A percentile compares a stretch with the other conserved stretches of the same genome.
Evolutionary conservation across 2,329 filamentous ascomycete genomes (phyloP).

Genomic region (Elsinoe australis): DNA sequence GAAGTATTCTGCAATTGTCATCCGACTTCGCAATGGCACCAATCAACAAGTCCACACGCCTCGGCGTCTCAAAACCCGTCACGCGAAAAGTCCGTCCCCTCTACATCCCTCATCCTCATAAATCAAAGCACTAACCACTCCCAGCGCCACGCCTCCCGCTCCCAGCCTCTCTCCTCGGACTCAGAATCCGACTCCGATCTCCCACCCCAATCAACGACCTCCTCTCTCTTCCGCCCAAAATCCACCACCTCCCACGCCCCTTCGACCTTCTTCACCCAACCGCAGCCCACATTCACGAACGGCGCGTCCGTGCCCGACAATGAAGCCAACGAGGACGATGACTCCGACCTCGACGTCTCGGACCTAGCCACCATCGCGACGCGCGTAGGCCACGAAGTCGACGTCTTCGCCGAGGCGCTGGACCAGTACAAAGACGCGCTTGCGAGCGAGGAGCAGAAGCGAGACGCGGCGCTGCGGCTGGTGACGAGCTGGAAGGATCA

Average conservation of each 20-base stretch:
- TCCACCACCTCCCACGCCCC: background rate
- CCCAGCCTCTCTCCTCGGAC: background rate
- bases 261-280: background rate
- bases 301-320: conserved; percentile 18
- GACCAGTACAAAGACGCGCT: conserved; percentile 59
- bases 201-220: background rate
- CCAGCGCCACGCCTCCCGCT: conserved; percentile 8
- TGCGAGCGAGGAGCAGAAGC: conserved; percentile 45
- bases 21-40: conserved; percentile 1
- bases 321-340: conserved; percentile 6
- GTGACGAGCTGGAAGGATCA: conserved; percentile 41
- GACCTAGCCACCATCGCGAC: conserved; percentile 57
- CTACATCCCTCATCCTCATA: background rate
- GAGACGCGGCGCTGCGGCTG: conserved; percentile 58
- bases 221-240: background rate
- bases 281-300: background rate
- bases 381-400: conserved; percentile 70
- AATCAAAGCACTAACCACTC: background rate
- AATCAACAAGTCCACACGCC: background rate
- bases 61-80: background rate
- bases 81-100: conserved; percentile 1
- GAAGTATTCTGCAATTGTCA: no score
- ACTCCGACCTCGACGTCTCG: conserved; percentile 24
- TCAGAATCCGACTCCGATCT: background rate
- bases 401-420: conserved; percentile 74